Base-by-base conservation (phyloP, 2,329 filamentous ascomycete genomes). In the Ophiostoma novo-ulmi region DNA sequence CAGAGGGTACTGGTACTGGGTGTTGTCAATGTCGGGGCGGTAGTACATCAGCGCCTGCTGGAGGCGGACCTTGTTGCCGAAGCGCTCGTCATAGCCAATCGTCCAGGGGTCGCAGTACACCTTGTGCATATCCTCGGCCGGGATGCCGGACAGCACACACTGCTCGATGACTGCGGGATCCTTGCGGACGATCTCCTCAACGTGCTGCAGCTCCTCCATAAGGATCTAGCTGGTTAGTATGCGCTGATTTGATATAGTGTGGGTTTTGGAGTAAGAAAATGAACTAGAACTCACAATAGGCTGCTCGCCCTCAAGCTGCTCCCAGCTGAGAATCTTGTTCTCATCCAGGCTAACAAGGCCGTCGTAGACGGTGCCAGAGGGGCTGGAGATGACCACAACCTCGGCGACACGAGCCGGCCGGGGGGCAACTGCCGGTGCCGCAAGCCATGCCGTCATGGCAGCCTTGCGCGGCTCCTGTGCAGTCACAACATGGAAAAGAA, bases 11-110 rank as follows among this genome's bases (percentile, higher is more conserved):
- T 91, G 90, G 80, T 97, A 97, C 81, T 97, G 94, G 79, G 88
- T 92, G 81, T 94, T 91, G 76, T 97, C 93, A 22, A 90, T 77
- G 75, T 94, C 85, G 3, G 93, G 93, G 20, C 94, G 89, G 80
- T 96, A 97, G 83, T 97, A 97, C 93, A 97, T 97, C 70, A 97
- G 83, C 1, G 93, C 94, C 81, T 97, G 94, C 80, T 97, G 94
- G 4, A 97, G 86, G 70, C 94, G 89, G 63, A 92, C 84, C 63
- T 83, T 83, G 78, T 82, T 94, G 73, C 93, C 94, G 76, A 93
- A 95, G 64, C 94, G 89, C 81, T 96, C 92, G 76, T 97, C 94
- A 78, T 93, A 97, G 67, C 94, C 94, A 79, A 97, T 97, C 0
- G 94, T 97, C 94, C 94, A 97, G 13, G 92, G 93, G 78, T 97